phyloP scores from a whole-genome alignment of 768 basidiomycete genomes.

The Termitomyces sp. region DNA sequence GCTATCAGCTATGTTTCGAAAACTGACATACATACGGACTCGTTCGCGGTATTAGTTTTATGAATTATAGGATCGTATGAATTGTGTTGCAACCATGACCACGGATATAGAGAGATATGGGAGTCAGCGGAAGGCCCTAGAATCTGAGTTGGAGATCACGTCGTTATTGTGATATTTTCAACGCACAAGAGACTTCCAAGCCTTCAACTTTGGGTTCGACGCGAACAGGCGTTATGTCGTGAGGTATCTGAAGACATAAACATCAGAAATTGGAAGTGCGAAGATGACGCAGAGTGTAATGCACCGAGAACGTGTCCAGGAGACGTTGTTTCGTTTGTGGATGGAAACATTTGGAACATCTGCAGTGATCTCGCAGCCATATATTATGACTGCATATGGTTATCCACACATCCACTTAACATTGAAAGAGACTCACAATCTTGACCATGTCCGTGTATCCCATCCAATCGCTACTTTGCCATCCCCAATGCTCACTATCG shows the following conservation, averaged over 20 bases:
- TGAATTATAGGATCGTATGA: slow-evolving; percentile 73
- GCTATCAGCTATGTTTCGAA: not conserved
- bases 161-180: not conserved
- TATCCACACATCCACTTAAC: not conserved
- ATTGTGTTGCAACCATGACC: slow-evolving; percentile 76
- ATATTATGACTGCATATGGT: slow-evolving; percentile 67
- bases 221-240: slow-evolving; percentile 61
- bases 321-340: slow-evolving; percentile 87
- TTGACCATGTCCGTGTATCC: slow-evolving; percentile 68
- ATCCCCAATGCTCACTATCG: slow-evolving; percentile 54
- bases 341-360: slow-evolving; percentile 86
- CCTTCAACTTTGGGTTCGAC: slow-evolving; percentile 59
- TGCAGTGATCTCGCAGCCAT: slow-evolving; percentile 92
- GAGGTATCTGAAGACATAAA: slow-evolving; percentile 57
- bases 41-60: slow-evolving; percentile 26
- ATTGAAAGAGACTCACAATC: slow-evolving; percentile 56
- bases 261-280: not conserved
- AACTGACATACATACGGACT: slow-evolving; percentile 36
- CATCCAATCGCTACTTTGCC: slow-evolving; percentile 68
- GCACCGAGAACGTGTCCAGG: slow-evolving; percentile 78
- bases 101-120: slow-evolving; percentile 85
- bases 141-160: not conserved
- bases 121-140: slow-evolving; percentile 55
- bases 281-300: slow-evolving; percentile 11
- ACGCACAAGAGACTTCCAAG: slow-evolving; percentile 72